phyloP scores from a whole-genome alignment of 2,329 filamentous ascomycete species.

The Epichloe bromicola region DNA sequence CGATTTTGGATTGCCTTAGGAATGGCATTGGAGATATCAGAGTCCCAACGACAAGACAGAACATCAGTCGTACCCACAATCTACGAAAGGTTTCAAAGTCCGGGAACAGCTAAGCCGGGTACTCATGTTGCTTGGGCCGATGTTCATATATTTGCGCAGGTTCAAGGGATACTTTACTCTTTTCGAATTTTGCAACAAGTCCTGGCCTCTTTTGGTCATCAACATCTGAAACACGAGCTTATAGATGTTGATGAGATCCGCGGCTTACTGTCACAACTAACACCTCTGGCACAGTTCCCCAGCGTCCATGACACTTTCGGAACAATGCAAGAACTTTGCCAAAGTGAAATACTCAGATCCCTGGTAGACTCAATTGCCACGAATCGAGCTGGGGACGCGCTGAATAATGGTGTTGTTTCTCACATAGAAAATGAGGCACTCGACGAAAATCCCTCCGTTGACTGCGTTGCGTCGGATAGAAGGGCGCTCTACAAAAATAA shows the following conservation, averaged over 20 bases:
- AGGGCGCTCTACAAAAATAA: background rate
- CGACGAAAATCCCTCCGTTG: background rate
- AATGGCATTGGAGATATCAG: slow-evolving; percentile 14
- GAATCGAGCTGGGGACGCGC: background rate
- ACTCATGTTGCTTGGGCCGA: slow-evolving; percentile 35
- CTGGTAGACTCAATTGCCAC: background rate
- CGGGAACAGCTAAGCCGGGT: background rate
- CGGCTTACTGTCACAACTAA: slow-evolving; percentile 13
- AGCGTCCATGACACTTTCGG: slow-evolving; percentile 4
- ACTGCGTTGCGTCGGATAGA: background rate
- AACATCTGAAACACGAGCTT: background rate
- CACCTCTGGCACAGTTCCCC: slow-evolving; percentile 13
- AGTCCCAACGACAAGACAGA: slow-evolving; percentile 16
- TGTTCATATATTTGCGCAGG: slow-evolving; percentile 47
- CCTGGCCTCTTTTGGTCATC: slow-evolving; percentile 6
- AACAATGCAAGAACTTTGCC: background rate
- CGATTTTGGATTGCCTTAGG: slow-evolving; percentile 13
- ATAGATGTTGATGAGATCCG: slow-evolving; percentile 6
- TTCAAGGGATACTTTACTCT: slow-evolving; percentile 49
- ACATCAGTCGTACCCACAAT: background rate
- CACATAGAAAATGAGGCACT: background rate
- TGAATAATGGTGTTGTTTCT: background rate
- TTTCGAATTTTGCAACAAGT: slow-evolving; percentile 35
- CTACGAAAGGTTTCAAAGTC: background rate
- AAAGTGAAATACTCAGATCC: background rate